Base-by-base conservation (phyloP, 148 eudicot species). In the Suaeda aralocaspica region DNA sequence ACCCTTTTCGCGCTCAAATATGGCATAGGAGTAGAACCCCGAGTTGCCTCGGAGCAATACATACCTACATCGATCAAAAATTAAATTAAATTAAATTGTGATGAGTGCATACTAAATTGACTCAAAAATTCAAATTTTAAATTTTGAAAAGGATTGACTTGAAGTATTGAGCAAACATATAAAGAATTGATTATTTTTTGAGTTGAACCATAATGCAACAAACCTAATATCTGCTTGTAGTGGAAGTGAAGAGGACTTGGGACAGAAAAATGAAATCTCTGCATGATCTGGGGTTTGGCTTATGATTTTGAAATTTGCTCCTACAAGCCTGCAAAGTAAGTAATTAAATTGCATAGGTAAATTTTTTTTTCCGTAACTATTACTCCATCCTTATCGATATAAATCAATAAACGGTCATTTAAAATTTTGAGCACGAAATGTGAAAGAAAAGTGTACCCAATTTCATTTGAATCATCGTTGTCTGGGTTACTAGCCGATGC, bases 1-100 rank as follows among this genome's bases (percentile, higher is more conserved):
- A 34, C 84, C 91, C 31, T 74, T 11, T 34, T 57, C 41, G 9
- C 81, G 91, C 42, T 84, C 80, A 10, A 84, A 76, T 67, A 87
- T 82, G 42, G 84, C 87, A 49, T 92, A 92, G 5, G 88, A 74
- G 60, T 92, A 89, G 65, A 87, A 87, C 9, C 96, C 96, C 4
- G 88, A 74, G 67, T 70, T 66, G 29, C 87, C 94, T 0, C 88
- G 80, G 16, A 80, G 79, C 87, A 91, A 80, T 69, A 86, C 77
- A 69, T 74, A 88, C 82, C 96, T 91, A 76, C 65, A 76, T 21
- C 22, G 21, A 33, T 30, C 6, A 3, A 13, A 9, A 57, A 46
- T 19, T 22, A 45, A 49, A 41, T 3, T 3, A 9, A 5, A 0
- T 15, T 2, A 2, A 5, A 1, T 8, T 36, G 4, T 36, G 4